Percentiles rank a stretch among this genome's conserved stretches.
phyloP scores from a whole-genome alignment of 495 filamentous ascomycete genomes.

The Aspergillus mulundensis region DNA sequence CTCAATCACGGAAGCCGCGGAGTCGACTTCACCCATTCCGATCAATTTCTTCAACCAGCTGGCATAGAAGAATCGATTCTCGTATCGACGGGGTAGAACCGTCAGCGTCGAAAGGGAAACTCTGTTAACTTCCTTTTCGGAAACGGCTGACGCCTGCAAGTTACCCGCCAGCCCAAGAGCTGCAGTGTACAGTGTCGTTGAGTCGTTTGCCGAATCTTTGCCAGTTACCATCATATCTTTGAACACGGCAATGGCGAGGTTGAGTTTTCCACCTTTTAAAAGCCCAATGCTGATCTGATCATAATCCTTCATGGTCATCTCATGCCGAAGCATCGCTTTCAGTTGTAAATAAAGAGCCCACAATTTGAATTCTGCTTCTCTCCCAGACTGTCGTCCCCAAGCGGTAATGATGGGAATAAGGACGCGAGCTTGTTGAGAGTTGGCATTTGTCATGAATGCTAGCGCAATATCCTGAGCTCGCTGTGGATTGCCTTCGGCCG shows the following conservation, averaged over 20 bases:
- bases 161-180: slow-evolving; percentile 41
- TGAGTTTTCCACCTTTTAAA: slow-evolving; percentile 52
- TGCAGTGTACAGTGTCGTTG: slow-evolving; percentile 44
- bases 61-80: slow-evolving; percentile 76
- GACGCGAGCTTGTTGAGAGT: slow-evolving; percentile 51
- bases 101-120: slow-evolving; percentile 49
- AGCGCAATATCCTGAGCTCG: slow-evolving; percentile 60
- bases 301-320: slow-evolving; percentile 71
- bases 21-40: slow-evolving; percentile 64
- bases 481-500: slow-evolving; percentile 54
- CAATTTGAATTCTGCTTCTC: slow-evolving; percentile 49
- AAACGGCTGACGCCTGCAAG: slow-evolving; percentile 45
- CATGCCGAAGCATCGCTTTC: slow-evolving; percentile 51
- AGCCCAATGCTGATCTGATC: slow-evolving; percentile 63
- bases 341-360: slow-evolving; percentile 66
- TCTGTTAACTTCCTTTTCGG: slow-evolving; percentile 45
- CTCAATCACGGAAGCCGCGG: slow-evolving; percentile 62
- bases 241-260: slow-evolving; percentile 68
- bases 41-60: slow-evolving; percentile 80
- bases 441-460: slow-evolving; percentile 50
- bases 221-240: slow-evolving; percentile 79
- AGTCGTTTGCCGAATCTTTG: slow-evolving; percentile 45
- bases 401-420: slow-evolving; percentile 61
- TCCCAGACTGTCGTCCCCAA: slow-evolving; percentile 32
- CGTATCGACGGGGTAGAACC: slow-evolving; percentile 55